A percentile compares a stretch with the other conserved stretches of the same genome.
phyloP scores from a whole-genome alignment of 495 filamentous ascomycete species.

The Apodospora peruviana region DNA sequence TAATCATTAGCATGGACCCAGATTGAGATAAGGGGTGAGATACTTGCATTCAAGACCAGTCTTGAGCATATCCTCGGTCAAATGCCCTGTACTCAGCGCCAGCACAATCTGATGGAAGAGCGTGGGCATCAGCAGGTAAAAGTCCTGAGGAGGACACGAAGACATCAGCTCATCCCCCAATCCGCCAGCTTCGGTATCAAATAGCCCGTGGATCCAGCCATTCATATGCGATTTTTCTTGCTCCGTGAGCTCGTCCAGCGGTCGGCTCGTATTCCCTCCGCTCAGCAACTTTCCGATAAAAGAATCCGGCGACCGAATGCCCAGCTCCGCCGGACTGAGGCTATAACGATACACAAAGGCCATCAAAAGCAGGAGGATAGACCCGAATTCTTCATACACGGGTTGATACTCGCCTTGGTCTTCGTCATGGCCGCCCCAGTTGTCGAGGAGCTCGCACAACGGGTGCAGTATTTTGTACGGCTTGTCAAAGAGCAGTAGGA shows the following conservation, averaged over 20 bases:
- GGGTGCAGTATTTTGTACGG: constrained; percentile 72
- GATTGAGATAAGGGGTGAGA: background rate
- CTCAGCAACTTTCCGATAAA: constrained; percentile 77
- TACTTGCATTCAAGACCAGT: constrained; percentile 79
- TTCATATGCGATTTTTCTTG: constrained; percentile 73
- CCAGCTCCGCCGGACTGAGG: constrained; percentile 63
- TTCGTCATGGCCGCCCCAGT: constrained; percentile 81
- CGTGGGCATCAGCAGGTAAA: constrained; percentile 86
- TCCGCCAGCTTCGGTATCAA: constrained; percentile 72
- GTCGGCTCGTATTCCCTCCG: constrained; percentile 53
- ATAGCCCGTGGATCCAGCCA: constrained; percentile 83
- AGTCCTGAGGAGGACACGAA: constrained; percentile 86
- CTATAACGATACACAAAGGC: constrained; percentile 81
- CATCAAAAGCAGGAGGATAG: constrained; percentile 75
- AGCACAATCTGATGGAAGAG: constrained; percentile 80
- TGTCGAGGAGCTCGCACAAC: constrained; percentile 77
- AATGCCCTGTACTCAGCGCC: constrained; percentile 61
- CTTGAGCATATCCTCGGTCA: constrained; percentile 78
- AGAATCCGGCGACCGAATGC: constrained; percentile 51
- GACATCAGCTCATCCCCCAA: constrained; percentile 81
- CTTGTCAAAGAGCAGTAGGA: constrained; percentile 79
- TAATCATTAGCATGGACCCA: constrained; percentile 1
- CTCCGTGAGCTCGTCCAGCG: constrained; percentile 60
- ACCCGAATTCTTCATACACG: constrained; percentile 93
- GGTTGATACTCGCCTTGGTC: constrained; percentile 94